Evolutionary conservation across 371 early-diverging fungal genomes (phyloP).

Genomic region (Actinomucor elegans): DNA sequence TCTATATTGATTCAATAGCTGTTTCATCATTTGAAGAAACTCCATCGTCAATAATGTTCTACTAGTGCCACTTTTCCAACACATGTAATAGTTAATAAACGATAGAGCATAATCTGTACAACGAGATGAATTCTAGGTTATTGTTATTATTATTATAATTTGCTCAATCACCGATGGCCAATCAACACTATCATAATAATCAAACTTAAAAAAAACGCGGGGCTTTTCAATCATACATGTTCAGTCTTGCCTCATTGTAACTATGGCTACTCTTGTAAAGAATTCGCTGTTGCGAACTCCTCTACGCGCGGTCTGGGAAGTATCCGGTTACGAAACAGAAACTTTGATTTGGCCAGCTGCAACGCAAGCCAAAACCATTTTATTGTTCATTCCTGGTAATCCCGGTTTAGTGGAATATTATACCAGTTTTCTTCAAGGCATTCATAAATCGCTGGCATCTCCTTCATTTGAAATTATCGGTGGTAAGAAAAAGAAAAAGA

Average conservation of each 20-base stretch:
- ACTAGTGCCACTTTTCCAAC: too few species aligned
- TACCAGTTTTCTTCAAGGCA: conserved; percentile 54
- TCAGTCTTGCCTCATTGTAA: not conserved
- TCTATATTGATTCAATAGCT: too few species aligned
- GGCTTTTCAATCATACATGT: not conserved
- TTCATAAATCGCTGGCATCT: conserved; percentile 32
- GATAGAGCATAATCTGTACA: too few species aligned
- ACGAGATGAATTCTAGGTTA: too few species aligned
- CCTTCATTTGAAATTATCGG: conserved; percentile 53
- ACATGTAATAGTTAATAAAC: too few species aligned
- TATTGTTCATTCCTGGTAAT: conserved; percentile 67
- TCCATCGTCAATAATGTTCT: too few species aligned
- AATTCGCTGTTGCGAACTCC: conserved; percentile 17
- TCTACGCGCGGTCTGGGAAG: conserved; percentile 48
- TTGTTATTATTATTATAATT: too few species aligned
- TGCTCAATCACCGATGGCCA: too few species aligned
- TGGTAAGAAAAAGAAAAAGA: conserved; percentile 28
- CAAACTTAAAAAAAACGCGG: not conserved
- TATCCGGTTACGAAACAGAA: conserved; percentile 48
- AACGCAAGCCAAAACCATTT: conserved; percentile 34
- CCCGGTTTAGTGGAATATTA: conserved; percentile 78
- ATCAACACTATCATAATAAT: not conserved
- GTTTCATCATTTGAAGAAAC: too few species aligned
- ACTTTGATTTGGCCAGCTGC: conserved; percentile 57
- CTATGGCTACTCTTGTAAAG: conserved; percentile 4